Conservation (phyloP, 805 yeast species). For the Hemisphaericaspora nanyangensis region DNA sequence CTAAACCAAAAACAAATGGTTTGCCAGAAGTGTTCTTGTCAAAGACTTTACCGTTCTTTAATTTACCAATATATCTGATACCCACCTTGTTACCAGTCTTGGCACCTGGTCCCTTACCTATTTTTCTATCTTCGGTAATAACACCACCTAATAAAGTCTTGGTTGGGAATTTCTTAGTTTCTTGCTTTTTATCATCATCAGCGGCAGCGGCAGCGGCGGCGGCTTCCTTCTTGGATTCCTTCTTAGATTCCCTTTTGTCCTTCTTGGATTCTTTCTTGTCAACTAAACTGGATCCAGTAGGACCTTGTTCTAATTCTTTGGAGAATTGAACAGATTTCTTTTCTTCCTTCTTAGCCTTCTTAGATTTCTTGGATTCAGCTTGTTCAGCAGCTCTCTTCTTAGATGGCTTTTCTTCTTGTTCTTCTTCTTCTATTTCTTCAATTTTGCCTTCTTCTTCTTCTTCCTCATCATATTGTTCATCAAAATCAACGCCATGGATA, state of each 20-base stretch:
- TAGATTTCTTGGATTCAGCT: slow-evolving; percentile 22
- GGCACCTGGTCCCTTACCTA: slow-evolving; percentile 85
- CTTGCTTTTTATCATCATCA: slow-evolving; percentile 21
- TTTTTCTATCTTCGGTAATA: slow-evolving; percentile 84
- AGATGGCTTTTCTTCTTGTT: slow-evolving; percentile 52
- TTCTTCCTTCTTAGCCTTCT: slow-evolving; percentile 44
- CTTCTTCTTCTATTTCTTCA: slow-evolving; percentile 66
- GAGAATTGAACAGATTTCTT: slow-evolving; percentile 80
- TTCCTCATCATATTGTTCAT: slow-evolving; percentile 57
- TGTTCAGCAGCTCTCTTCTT: slow-evolving; percentile 37
- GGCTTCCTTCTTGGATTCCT: slow-evolving; percentile 25
- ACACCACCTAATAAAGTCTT: slow-evolving; percentile 91
- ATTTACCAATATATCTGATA: slow-evolving; percentile 96
- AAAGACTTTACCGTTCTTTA: slow-evolving; percentile 92
- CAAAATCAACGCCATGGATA: slow-evolving; percentile 49
- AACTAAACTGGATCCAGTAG: slow-evolving; percentile 52
- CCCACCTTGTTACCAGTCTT: slow-evolving; percentile 89
- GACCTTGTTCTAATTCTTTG: slow-evolving; percentile 92
- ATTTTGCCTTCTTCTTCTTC: slow-evolving; percentile 47
- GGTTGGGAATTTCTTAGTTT: slow-evolving; percentile 50
- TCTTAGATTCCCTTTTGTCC: slow-evolving; percentile 15
- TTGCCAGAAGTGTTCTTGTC: slow-evolving; percentile 97
- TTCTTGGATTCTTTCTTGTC: slow-evolving; percentile 24
- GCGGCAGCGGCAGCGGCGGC: slow-evolving; percentile 11
- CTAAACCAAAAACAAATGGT: slow-evolving; percentile 87